Evolutionary conservation across 2,329 filamentous ascomycete species (phyloP), one percentile per base, ranked within the genome.

Genomic region (Pyrenochaeta sp.): DNA sequence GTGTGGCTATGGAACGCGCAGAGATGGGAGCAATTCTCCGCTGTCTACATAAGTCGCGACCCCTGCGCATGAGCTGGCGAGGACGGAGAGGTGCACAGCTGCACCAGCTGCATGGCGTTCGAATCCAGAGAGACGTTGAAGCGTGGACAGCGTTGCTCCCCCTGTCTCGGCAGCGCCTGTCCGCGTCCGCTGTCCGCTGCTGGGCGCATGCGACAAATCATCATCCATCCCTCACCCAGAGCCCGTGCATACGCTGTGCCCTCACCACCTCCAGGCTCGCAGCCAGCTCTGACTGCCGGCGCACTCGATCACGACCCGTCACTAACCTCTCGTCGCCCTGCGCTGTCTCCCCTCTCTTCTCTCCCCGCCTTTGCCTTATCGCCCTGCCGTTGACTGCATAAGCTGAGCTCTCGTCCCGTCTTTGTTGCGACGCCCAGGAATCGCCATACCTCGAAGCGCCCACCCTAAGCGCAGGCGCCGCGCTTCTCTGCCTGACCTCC

Each of bases 401-500:
- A 43, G 42, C 52, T 50, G 50, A 22, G 46, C 42, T 44, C 25
- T 39, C 54, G 52, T 57, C 51, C 46, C 57, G 54, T 58, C 61
- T 59, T 61, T 61, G 66, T 62, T 61, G 51, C 62, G 46, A 55
- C 56, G 49, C 52, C 52, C 58, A 58, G 44, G 57, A 55, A 56
- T 59, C 61, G 39, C 53, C 55, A 47, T 45, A 59, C 61, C 52
- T 59, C 50, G 47, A 58, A 55, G 64, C 67, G 58, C 61, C 58
- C 57, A 34, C 27, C 40, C 37, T 59, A 37, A 45, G 50, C 42
- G 55, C 57, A 46, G 52, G 56, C 47, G 54, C 55, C 54, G 55
- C 55, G 49, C 51, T 54, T 59, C 52, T 39, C 36, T 39, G 36
- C 36, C 32, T 30, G 44, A 28, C 52, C 44, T 50, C 34, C 34